These are phyloP conservation scores for Arachis monticola DNA, from an alignment of 331 rosid genomes.

Conservation along the genomic window DNA sequence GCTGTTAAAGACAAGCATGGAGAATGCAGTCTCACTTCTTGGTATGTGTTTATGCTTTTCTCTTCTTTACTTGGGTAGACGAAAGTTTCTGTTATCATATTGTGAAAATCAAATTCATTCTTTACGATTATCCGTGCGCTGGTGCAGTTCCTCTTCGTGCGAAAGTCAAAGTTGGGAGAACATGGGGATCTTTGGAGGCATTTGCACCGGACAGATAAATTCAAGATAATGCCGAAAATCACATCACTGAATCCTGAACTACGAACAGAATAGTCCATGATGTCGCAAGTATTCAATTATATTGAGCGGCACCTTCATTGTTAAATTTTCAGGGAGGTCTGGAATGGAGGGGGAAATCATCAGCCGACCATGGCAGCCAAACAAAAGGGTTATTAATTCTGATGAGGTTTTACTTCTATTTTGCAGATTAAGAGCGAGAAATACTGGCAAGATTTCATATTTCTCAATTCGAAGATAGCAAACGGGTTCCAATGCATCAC, in stretches of 20 bases:
- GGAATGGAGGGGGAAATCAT: constrained; percentile 10
- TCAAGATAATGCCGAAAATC: constrained; percentile 37
- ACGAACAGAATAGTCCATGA: constrained; percentile 13
- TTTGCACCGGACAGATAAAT: constrained; percentile 53
- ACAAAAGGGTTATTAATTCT: background rate
- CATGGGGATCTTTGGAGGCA: constrained; percentile 95
- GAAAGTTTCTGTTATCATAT: background rate
- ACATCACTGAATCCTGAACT: constrained; percentile 45
- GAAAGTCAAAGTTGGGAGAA: constrained; percentile 82
- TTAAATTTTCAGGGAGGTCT: constrained; percentile 2
- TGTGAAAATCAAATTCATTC: constrained; percentile 25
- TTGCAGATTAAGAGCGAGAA: background rate
- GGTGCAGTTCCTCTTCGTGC: constrained; percentile 90
- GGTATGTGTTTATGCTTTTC: constrained; percentile 56
- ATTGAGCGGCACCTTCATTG: constrained; percentile 24
- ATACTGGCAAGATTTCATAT: too few species aligned
- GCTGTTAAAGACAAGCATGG: constrained; percentile 85
- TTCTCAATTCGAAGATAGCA: background rate
- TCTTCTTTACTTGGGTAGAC: background rate
- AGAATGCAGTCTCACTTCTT: constrained; percentile 77
- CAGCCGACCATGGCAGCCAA: background rate
- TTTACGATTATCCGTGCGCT: constrained; percentile 44
- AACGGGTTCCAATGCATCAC: constrained; percentile 24
- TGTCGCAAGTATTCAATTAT: background rate
- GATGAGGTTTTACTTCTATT: constrained; percentile 10